Percentiles rank a stretch among this genome's conserved stretches.
These are phyloP conservation scores for Trichoderma polysporum DNA, from an alignment of 2,329 filamentous ascomycete species.

Conservation along the genomic window DNA sequence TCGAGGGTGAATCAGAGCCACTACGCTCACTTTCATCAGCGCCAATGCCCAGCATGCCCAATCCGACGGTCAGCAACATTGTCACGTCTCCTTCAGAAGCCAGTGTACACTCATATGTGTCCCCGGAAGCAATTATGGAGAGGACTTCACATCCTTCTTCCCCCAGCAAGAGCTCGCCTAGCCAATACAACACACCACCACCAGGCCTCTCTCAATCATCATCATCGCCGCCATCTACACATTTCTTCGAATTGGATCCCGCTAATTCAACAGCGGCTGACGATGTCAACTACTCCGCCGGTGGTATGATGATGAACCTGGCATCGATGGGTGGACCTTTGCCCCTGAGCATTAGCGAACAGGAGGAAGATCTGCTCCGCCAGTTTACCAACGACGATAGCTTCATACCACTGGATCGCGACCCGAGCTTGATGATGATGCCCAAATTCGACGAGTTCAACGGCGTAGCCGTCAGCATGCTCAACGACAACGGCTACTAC, in stretches of 20 bases:
- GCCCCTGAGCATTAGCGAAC: slow-evolving; percentile 37
- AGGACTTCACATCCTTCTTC: slow-evolving; percentile 42
- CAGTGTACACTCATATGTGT: slow-evolving; percentile 46
- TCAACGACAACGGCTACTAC: slow-evolving; percentile 51
- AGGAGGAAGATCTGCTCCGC: slow-evolving; percentile 47
- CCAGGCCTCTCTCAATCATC: slow-evolving; percentile 62
- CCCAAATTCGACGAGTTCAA: slow-evolving; percentile 57
- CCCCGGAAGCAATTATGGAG: slow-evolving; percentile 47
- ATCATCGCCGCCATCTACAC: slow-evolving; percentile 54
- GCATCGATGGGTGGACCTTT: slow-evolving; percentile 36
- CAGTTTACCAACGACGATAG: slow-evolving; percentile 45
- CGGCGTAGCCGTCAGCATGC: slow-evolving; percentile 51
- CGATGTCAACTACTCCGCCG: slow-evolving; percentile 32
- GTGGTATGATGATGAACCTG: slow-evolving; percentile 35
- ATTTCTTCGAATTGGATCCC: slow-evolving; percentile 49
- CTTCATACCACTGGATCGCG: slow-evolving; percentile 45
- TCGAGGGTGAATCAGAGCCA: slow-evolving; percentile 30
- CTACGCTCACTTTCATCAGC: slow-evolving; percentile 47
- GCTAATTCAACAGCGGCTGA: slow-evolving; percentile 35
- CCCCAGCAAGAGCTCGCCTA: slow-evolving; percentile 51
- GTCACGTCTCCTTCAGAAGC: slow-evolving; percentile 42
- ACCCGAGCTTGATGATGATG: slow-evolving; percentile 50
- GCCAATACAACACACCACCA: slow-evolving; percentile 57
- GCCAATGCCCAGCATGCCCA: slow-evolving; percentile 38
- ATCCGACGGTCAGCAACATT: slow-evolving; percentile 32